Conservation (phyloP, 495 filamentous ascomycete species). For the Parmelia sp. region DNA sequence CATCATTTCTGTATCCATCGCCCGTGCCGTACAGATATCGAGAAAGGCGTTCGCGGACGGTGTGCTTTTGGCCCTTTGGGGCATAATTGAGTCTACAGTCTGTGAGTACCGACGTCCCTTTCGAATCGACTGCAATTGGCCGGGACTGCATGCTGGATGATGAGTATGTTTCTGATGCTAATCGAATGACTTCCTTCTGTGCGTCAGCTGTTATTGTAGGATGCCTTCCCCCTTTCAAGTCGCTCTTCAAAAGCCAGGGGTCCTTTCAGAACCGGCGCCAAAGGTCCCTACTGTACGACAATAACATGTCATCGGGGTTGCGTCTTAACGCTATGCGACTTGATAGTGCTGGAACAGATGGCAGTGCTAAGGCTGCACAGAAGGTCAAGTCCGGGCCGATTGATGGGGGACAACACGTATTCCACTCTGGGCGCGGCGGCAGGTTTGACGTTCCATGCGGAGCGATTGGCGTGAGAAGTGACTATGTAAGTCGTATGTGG, state of each 20-base stretch:
- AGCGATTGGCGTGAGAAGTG: neutral
- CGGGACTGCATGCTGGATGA: neutral
- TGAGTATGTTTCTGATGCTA: neutral
- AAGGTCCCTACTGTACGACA: neutral
- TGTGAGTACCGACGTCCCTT: slow-evolving; percentile 23
- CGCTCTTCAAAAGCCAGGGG: slow-evolving; percentile 17
- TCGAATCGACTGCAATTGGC: neutral
- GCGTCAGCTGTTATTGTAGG: slow-evolving; percentile 43
- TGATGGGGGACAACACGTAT: neutral
- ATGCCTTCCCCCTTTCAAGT: slow-evolving; percentile 44
- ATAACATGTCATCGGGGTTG: neutral
- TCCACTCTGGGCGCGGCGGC: neutral
- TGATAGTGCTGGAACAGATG: neutral
- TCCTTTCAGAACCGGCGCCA: neutral
- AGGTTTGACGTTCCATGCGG: neutral
- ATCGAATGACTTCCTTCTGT: neutral
- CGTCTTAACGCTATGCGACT: too few relatives aligned
- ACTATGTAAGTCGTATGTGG: neutral
- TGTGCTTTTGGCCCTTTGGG: slow-evolving; percentile 31
- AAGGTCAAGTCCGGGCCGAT: neutral
- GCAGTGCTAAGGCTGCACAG: neutral
- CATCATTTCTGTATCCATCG: slow-evolving; percentile 33
- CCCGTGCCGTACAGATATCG: slow-evolving; percentile 31
- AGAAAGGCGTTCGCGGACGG: slow-evolving; percentile 26
- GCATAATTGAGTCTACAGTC: slow-evolving; percentile 31